Percentiles rank a stretch among this genome's conserved stretches.
Evolutionary conservation across 768 basidiomycete genomes (phyloP).

Genomic region (Tylopilus intermedius): DNA sequence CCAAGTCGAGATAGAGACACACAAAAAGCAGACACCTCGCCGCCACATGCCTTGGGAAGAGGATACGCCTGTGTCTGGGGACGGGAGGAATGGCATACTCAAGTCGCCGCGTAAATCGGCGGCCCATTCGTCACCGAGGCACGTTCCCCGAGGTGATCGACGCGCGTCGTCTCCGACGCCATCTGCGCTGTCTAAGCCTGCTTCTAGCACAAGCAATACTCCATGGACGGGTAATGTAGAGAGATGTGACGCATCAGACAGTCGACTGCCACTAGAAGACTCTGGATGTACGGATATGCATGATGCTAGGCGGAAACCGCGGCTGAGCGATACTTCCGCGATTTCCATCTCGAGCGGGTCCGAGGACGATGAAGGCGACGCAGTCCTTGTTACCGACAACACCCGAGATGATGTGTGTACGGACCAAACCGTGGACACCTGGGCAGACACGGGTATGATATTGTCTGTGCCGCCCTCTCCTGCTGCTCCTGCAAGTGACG

Average conservation of each 20-base stretch:
- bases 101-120: constrained; percentile 27
- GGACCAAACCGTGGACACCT: constrained; percentile 4
- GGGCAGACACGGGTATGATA: constrained; percentile 25
- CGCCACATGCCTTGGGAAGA: constrained; percentile 1
- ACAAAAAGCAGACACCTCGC: neutral
- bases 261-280: neutral
- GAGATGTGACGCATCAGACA: neutral
- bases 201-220: neutral
- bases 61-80: constrained; percentile 2
- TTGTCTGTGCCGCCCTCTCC: constrained; percentile 22
- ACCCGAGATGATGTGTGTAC: neutral
- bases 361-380: constrained; percentile 18
- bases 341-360: constrained; percentile 28
- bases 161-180: constrained; percentile 15
- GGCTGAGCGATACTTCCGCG: constrained; percentile 11
- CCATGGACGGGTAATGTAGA: neutral
- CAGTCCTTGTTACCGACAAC: neutral
- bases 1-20: neutral
- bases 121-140: constrained; percentile 24
- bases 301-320: neutral
- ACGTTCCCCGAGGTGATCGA: neutral
- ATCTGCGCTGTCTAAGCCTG: neutral
- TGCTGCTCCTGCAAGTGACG: neutral
- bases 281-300: neutral
- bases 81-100: constrained; percentile 4